Percentiles rank a stretch among this genome's conserved stretches.
Evolutionary conservation across 2,329 filamentous ascomycete species (phyloP).

Genomic region (Cladosporium velox): DNA sequence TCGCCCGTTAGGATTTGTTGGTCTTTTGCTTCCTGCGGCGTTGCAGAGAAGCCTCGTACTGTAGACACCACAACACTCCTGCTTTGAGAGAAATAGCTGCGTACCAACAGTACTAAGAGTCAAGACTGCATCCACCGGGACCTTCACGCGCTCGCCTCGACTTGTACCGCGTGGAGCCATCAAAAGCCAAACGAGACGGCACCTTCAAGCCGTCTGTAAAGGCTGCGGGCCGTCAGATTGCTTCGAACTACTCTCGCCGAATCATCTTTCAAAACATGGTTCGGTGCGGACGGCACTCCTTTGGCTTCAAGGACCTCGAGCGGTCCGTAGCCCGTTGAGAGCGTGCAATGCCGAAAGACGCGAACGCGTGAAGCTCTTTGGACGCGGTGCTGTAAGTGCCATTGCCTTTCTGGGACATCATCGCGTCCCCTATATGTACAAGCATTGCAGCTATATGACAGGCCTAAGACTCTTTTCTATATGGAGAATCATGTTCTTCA

Average conservation of each 20-base stretch:
- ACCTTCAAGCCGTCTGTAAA: background rate
- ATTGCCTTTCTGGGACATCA: background rate
- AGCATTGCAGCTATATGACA: background rate
- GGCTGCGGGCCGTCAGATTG: slow-evolving; percentile 13
- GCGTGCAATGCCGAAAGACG: slow-evolving; percentile 3
- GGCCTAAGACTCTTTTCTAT: background rate
- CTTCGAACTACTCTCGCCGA: slow-evolving; percentile 14
- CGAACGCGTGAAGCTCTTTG: slow-evolving; percentile 1
- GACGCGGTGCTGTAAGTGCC: background rate
- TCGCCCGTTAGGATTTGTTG: background rate
- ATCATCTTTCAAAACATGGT: slow-evolving; percentile 6
- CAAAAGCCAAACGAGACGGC: background rate
- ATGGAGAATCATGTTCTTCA: background rate
- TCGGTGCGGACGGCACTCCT: slow-evolving; percentile 4
- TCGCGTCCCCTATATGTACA: background rate
- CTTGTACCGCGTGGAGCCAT: background rate
- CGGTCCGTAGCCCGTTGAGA: slow-evolving; percentile 11
- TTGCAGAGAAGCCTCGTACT: background rate
- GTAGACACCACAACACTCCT: background rate
- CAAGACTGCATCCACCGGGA: slow-evolving; percentile 10
- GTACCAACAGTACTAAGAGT: background rate
- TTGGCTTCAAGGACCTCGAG: slow-evolving; percentile 9
- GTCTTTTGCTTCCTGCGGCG: background rate
- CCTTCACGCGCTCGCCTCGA: slow-evolving; percentile 15
- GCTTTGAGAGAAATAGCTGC: background rate